Base-by-base conservation (phyloP, 768 basidiomycete species). In the Rhizopogon vulgaris region DNA sequence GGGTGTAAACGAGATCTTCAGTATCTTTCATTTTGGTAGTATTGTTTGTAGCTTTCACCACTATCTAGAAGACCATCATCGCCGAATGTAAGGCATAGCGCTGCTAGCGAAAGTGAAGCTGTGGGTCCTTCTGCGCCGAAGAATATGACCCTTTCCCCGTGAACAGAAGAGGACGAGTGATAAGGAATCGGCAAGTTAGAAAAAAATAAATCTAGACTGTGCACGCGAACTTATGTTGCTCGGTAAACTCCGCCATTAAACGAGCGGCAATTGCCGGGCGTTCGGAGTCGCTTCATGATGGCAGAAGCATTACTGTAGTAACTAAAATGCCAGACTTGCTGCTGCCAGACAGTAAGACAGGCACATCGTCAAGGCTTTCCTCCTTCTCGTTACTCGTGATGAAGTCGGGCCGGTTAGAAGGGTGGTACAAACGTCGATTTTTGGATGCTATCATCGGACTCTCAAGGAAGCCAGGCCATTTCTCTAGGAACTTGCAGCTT, bases 51-150 rank as follows among this genome's bases (percentile, higher is more conserved):
- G 78, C 79, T 82, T 75, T 69, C 80, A 75, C 79, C 73, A 83
- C 82, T 83, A 84, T 84, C 82, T 83, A 83, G 82, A 77, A 82
- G 76, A 74, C 79, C 80, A 79, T 84, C 80, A 82, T 80, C 46
- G 76, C 74, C 70, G 55, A 38, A 59, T 57, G 56, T 54, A 6
- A 68, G 71, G 70, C 78, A 53, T 84, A 83, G 79, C 71, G 82
- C 78, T 81, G 82, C 82, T 83, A 84, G 82, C 82, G 82, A 84
- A 84, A 75, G 82, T 68, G 82, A 80, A 82, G 82, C 82, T 60
- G 61, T 51, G 45, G 49, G 63, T 63, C 60, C 39, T 56, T 83
- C 74, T 83, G 51, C 73, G 79, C 81, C 77, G 64, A 55, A 57
- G 1, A 37, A 61, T 55, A 67, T 58, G 59, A 54, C 63, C 49